Evolutionary conservation across 2,329 filamentous ascomycete genomes (phyloP).

Genomic region (Ascocoryne sarcoides): DNA sequence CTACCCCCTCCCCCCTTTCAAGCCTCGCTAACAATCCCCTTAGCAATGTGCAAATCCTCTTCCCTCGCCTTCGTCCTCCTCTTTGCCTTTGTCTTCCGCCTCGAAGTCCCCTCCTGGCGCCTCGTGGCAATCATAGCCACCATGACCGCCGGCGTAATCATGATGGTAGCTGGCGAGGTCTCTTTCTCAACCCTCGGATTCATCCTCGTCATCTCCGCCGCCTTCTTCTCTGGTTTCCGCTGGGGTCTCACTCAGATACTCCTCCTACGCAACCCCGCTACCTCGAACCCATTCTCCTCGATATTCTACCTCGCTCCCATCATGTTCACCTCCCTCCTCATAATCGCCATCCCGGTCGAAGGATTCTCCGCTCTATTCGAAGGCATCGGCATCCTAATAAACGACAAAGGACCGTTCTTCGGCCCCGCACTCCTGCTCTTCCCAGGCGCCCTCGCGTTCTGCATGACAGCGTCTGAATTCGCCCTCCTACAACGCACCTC

Average conservation of each 20-base stretch:
- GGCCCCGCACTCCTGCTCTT: constrained; percentile 73
- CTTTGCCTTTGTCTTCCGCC: constrained; percentile 88
- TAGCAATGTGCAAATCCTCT: constrained; percentile 95
- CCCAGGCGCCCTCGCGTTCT: constrained; percentile 82
- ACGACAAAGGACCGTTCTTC: constrained; percentile 57
- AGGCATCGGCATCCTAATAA: constrained; percentile 55
- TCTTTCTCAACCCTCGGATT: constrained; percentile 84
- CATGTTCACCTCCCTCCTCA: constrained; percentile 80
- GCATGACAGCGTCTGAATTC: constrained; percentile 96
- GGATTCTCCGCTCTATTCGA: constrained; percentile 60
- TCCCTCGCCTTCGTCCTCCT: constrained; percentile 89
- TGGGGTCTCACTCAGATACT: constrained; percentile 99
- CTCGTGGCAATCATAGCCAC: constrained; percentile 79
- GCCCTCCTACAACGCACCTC: constrained; percentile 89
- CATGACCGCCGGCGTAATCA: constrained; percentile 89
- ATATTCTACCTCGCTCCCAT: constrained; percentile 97
- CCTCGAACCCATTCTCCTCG: constrained; percentile 90
- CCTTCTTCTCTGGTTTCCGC: constrained; percentile 92
- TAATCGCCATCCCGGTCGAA: constrained; percentile 80
- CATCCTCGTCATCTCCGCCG: constrained; percentile 82
- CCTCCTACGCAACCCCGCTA: constrained; percentile 85
- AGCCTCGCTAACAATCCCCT: neutral
- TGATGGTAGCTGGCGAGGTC: constrained; percentile 97
- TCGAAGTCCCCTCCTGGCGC: constrained; percentile 79
- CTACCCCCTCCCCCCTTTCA: constrained; percentile 3